phyloP scores from a whole-genome alignment of 805 yeast species.

The Pichia occidentalis region DNA sequence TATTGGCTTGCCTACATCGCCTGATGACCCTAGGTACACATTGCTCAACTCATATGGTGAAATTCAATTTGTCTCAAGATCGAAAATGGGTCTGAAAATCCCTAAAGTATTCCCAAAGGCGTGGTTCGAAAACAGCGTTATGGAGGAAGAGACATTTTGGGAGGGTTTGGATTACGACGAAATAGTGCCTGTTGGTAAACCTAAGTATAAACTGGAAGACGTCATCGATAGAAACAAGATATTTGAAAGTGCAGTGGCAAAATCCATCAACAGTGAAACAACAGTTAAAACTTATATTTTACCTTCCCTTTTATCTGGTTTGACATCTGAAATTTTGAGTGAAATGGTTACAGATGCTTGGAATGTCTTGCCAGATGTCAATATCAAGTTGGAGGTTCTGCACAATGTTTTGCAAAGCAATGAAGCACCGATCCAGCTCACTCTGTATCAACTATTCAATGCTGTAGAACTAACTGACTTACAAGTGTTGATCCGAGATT shows the following conservation, averaged over 20 bases:
- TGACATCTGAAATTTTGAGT: conserved; percentile 26
- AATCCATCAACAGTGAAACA: conserved; percentile 14
- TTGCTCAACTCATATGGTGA: conserved; percentile 53
- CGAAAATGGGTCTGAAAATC: conserved; percentile 42
- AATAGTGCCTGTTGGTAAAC: conserved; percentile 28
- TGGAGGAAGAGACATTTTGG: conserved; percentile 25
- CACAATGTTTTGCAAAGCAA: conserved; percentile 31
- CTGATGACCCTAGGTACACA: conserved; percentile 50
- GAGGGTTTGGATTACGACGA: conserved; percentile 7
- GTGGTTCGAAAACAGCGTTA: conserved; percentile 29
- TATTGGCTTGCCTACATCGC: conserved; percentile 43
- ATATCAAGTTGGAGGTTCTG: conserved; percentile 30
- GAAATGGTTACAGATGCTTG: conserved; percentile 25
- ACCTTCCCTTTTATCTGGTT: conserved; percentile 29
- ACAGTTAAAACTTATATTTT: conserved; percentile 25
- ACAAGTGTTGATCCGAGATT: conserved; percentile 20
- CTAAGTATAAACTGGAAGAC: conserved; percentile 29
- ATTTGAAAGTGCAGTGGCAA: conserved; percentile 25
- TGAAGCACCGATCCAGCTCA: conserved; percentile 37
- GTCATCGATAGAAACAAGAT: conserved; percentile 22
- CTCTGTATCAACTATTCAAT: conserved; percentile 33
- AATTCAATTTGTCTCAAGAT: conserved; percentile 41
- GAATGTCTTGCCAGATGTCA: conserved; percentile 27
- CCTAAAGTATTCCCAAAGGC: conserved; percentile 44
- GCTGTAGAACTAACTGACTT: conserved; percentile 32